Evolutionary conservation across 179 eudicot genomes (phyloP), one percentile per base, ranked within the genome.

Genomic region (Carnegiea gigantea): DNA sequence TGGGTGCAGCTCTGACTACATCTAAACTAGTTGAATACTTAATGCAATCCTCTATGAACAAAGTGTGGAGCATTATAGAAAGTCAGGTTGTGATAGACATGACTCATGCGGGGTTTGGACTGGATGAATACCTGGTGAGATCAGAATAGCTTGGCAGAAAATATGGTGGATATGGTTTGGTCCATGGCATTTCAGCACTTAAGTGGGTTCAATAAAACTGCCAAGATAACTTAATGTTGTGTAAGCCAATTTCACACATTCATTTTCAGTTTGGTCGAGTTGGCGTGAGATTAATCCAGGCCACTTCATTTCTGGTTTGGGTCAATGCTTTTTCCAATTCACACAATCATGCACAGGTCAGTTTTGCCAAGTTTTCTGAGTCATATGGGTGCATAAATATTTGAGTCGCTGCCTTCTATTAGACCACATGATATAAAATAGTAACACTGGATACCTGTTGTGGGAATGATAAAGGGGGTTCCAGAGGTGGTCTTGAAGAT

Each of bases 401-500:
- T 40, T 40, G 44, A 40, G 44, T 40, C 6, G 44, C 9, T 40
- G 8, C 6, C 44, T 40, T 40, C 8, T 6, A 5, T 40, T 40
- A 12, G 24, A 26, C 38, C n/a, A 62, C 68, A 48, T 17, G 62
- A 15, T 18, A 57, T 2, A 57, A 57, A 6, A 57, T 57, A 57
- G 62, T 4, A 17, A 80, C 14, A 38, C 23, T 4, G 40, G 67
- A 51, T 87, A 97, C 99, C 99, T 84, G 99, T 97, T 53, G 99
- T 97, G 73, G 99, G 99, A 78, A 97, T 72, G 79, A 97, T 80
- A 78, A 97, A 97, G 3, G 99, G 97, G 82, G 92, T 91, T 78
- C 99, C 99, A 75, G 93, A n/a, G 78, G 95, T 95, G 78, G 92
- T 93, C 91, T 97, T 97, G 88, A 97, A 97, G 79, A 97, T 97